Evolutionary conservation across 202 grass and related monocot species (phyloP), one percentile per base, ranked within the genome.

Genomic region (Brachypodium distachyon): DNA sequence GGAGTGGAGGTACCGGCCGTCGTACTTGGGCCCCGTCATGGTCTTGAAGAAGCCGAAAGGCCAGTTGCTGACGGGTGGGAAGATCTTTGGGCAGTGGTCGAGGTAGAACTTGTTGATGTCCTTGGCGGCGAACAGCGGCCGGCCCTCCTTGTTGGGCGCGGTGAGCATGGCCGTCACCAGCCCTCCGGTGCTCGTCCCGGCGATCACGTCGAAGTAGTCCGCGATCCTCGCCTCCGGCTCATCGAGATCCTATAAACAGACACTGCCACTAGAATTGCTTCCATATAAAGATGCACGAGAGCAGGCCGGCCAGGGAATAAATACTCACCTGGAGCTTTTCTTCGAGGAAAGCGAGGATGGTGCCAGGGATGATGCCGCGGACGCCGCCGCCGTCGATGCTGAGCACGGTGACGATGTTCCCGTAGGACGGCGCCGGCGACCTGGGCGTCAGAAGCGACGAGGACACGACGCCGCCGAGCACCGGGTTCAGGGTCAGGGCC

Each of bases 121-220:
- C 78, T 84, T 88, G 50, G 85, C 87, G 4, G 85, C 49, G 40
- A 83, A 93, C 5, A 93, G 81, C 22, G 91, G 91, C 12, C 79
- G 82, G 2, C 60, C 78, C 1, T 81, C 29, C 7, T 48, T 3
- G 39, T 88, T 17, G 1, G 87, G 91, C 50, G 91, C 65, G 0
- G 85, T 68, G 49, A 93, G 67, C 91, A 93, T 93, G 21, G 85
- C 76, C 8, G 87, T 85, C 0, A 93, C 87, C 3, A 93, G 77
- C 10, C 87, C 90, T 14, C 87, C 87, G 19, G 84, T 93, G 84
- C 91, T 93, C 5, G 81, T 93, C 46, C 87, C 87, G 26, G 84
- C 77, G 25, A 93, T 57, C 10, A 93, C 81, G 42, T 90, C 90
- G 55, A 90, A 93, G 81, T 90, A 89, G 72, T 89, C 90, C 3